Conservation (phyloP, 2,329 filamentous ascomycete genomes). For the Paecilomyces sp. region DNA sequence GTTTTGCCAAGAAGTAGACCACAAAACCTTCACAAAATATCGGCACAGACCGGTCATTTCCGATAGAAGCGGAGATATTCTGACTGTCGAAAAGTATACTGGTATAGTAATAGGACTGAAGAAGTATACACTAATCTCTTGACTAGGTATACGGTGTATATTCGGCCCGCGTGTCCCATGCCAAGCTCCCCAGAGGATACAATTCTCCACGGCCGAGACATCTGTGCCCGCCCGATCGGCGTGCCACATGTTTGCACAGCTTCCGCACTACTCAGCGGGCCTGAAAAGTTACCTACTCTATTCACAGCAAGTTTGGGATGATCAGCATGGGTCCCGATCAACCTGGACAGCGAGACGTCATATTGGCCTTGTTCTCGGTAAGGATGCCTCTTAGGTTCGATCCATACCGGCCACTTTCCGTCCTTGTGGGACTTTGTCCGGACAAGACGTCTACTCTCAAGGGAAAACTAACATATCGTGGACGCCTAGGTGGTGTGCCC, state of each 20-base stretch:
- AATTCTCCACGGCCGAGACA: background rate
- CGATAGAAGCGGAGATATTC: background rate
- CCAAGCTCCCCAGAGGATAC: background rate
- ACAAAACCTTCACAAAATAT: background rate
- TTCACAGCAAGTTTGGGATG: background rate
- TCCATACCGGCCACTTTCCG: background rate
- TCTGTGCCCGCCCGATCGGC: background rate
- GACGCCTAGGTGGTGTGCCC: background rate
- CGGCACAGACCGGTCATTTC: background rate
- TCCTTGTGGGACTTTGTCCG: background rate
- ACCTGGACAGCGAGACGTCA: background rate
- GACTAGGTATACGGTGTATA: background rate
- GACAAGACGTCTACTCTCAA: background rate
- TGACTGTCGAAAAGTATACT: too few species aligned
- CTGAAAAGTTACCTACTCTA: background rate
- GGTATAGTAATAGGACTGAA: background rate
- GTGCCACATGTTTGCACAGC: background rate
- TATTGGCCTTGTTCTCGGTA: background rate
- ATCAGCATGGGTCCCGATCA: background rate
- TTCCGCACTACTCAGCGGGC: background rate
- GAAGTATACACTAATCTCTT: background rate
- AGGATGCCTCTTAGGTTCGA: background rate
- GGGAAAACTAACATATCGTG: background rate
- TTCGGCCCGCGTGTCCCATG: background rate
- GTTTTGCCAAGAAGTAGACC: background rate